Percentiles rank a stretch among this genome's conserved stretches.
These are phyloP conservation scores for Spongospora subterranea DNA, from an alignment of 208 protist genomes.

Conservation along the genomic window DNA sequence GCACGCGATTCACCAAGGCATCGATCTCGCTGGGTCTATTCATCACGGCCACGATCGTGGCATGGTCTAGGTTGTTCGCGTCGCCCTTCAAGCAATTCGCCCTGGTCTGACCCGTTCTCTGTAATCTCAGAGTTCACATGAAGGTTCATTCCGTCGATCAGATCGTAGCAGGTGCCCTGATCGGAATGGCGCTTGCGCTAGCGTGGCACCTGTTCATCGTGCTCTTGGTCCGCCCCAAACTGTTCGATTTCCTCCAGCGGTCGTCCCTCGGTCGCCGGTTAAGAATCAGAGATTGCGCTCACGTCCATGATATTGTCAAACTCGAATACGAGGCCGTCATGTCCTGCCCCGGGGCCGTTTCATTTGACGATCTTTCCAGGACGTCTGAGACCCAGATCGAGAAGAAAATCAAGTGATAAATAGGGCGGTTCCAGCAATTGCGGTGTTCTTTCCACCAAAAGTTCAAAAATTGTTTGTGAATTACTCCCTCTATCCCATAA, in stretches of 20 bases:
- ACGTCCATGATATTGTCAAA: neutral
- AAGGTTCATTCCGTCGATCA: slow-evolving; percentile 15
- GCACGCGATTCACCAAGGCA: neutral
- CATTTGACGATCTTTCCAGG: no score
- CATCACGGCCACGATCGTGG: neutral
- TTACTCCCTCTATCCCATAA: no score
- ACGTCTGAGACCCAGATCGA: no score
- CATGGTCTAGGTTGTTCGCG: neutral
- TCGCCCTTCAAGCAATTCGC: neutral
- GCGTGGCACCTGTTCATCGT: slow-evolving; percentile 1
- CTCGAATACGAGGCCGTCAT: slow-evolving; percentile 53
- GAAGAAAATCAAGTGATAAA: no score
- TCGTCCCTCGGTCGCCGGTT: neutral
- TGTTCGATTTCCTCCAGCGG: neutral
- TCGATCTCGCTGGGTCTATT: neutral
- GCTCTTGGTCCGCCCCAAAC: neutral
- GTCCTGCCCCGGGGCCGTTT: neutral
- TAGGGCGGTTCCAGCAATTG: no score
- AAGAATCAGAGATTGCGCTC: slow-evolving; percentile 5
- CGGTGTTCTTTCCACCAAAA: no score
- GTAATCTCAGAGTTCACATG: slow-evolving; percentile 48
- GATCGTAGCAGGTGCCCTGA: neutral
- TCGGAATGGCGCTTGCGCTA: neutral
- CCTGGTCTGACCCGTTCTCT: neutral
- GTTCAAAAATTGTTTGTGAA: no score